Percentiles rank a stretch among this genome's conserved stretches.
Evolutionary conservation across 768 basidiomycete genomes (phyloP).

Genomic region (Botryobasidium botryosum): DNA sequence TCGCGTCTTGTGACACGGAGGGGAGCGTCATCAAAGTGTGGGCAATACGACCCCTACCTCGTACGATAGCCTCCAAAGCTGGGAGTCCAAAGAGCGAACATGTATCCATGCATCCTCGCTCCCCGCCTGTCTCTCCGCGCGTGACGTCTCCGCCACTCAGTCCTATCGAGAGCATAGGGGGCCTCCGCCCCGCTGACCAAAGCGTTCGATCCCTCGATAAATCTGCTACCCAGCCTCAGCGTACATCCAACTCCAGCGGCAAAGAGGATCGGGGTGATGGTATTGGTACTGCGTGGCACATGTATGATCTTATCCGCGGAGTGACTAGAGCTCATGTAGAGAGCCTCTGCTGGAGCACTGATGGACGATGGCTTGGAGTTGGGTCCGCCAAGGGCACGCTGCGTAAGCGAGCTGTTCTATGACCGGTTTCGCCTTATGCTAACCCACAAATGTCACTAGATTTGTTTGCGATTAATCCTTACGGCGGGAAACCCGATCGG

Average conservation of each 20-base stretch:
- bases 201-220: too few species aligned
- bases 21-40: too few species aligned
- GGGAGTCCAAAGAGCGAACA: too few species aligned
- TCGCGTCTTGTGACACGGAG: too few species aligned
- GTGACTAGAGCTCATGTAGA: constrained; percentile 50
- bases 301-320: constrained; percentile 58
- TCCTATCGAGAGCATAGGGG: background rate
- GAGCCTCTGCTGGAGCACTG: constrained; percentile 32
- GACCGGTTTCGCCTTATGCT: constrained; percentile 20
- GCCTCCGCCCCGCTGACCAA: constrained; percentile 3
- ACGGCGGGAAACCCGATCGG: constrained; percentile 50
- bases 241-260: background rate
- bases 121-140: background rate
- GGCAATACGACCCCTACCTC: too few species aligned
- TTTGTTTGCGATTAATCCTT: constrained; percentile 60
- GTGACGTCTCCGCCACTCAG: background rate
- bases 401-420: constrained; percentile 17
- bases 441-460: constrained; percentile 30
- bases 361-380: constrained; percentile 53
- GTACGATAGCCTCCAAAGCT: too few species aligned
- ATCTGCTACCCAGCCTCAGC: background rate
- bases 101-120: background rate
- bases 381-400: constrained; percentile 30
- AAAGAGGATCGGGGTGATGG: background rate
- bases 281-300: constrained; percentile 24